A percentile compares a stretch with the other conserved stretches of the same genome.
phyloP scores from a whole-genome alignment of 108 stramenopile genomes.

The Stephanodiscus minutulus region DNA sequence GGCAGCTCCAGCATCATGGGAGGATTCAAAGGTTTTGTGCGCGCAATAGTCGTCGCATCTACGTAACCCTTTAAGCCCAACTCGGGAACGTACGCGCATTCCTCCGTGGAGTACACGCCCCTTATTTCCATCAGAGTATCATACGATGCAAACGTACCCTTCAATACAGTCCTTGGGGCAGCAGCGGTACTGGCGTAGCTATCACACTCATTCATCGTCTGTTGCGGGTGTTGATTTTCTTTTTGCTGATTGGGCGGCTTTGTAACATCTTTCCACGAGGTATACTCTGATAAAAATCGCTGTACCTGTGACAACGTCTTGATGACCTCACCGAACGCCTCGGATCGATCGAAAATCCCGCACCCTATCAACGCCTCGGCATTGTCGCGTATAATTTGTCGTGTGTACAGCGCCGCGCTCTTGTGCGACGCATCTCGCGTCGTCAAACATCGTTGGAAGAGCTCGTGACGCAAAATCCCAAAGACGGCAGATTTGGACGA shows the following conservation, averaged over 20 bases:
- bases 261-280: constrained; percentile 31
- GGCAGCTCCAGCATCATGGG: not conserved
- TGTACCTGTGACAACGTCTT: constrained; percentile 68
- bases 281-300: constrained; percentile 61
- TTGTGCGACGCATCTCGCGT: constrained; percentile 54
- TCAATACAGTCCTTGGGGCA: constrained; percentile 13
- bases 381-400: constrained; percentile 63
- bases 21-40: constrained; percentile 31
- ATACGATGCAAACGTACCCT: constrained; percentile 37
- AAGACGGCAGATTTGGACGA: constrained; percentile 63
- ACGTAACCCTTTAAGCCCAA: constrained; percentile 83
- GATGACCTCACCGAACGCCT: constrained; percentile 62
- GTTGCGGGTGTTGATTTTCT: not conserved
- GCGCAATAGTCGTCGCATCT: constrained; percentile 75
- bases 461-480: constrained; percentile 82
- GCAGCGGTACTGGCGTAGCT: not conserved
- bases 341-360: constrained; percentile 56
- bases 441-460: constrained; percentile 75
- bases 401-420: constrained; percentile 44
- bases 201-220: constrained; percentile 1
- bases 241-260: constrained; percentile 1
- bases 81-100: constrained; percentile 69
- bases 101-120: constrained; percentile 61
- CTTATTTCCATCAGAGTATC: constrained; percentile 32
- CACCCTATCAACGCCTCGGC: constrained; percentile 72